phyloP scores from a whole-genome alignment of 108 stramenopile genomes.

The Bacterosira constricta region DNA sequence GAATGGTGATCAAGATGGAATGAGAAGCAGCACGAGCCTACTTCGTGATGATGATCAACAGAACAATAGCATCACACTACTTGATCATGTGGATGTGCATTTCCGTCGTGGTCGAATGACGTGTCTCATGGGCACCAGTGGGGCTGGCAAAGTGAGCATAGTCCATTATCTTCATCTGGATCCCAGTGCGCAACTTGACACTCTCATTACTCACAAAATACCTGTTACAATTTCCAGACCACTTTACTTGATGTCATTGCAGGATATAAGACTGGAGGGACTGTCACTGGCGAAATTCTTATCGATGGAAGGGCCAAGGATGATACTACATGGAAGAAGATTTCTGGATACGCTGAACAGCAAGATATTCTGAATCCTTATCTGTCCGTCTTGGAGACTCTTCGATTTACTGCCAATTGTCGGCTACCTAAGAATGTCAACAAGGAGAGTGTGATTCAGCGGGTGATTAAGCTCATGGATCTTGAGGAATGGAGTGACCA shows the following conservation, averaged over 20 bases:
- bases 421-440: constrained; percentile 18
- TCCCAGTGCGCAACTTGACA: no score
- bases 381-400: constrained; percentile 36
- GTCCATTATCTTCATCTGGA: no score
- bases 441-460: constrained; percentile 15
- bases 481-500: constrained; percentile 5
- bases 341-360: constrained; percentile 46
- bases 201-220: not conserved
- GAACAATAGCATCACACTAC: not conserved
- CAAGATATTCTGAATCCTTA: constrained; percentile 45
- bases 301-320: constrained; percentile 63
- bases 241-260: constrained; percentile 76
- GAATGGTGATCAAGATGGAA: not conserved
- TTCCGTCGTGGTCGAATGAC: constrained; percentile 25
- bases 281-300: constrained; percentile 61
- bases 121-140: constrained; percentile 14
- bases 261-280: constrained; percentile 75
- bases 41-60: not conserved
- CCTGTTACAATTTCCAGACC: constrained; percentile 35
- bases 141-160: constrained; percentile 7
- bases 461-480: constrained; percentile 38
- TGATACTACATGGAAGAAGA: constrained; percentile 23
- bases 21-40: no score
- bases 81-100: constrained; percentile 13
- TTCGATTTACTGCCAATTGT: constrained; percentile 38